Evolutionary conservation across 2,329 filamentous ascomycete species (phyloP).

Genomic region (Truncatella angustata): DNA sequence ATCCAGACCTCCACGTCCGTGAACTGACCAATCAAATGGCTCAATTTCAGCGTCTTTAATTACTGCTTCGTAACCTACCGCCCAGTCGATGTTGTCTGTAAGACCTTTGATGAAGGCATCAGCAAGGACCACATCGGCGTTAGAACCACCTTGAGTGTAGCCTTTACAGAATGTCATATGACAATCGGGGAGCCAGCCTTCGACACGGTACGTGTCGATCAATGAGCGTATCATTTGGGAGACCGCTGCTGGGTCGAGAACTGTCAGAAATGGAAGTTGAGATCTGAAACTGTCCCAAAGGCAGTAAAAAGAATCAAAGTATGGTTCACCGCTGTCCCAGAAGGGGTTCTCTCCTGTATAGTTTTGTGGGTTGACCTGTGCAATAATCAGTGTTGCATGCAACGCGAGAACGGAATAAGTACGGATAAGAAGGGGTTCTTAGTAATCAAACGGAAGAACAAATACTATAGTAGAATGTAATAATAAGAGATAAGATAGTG

Average conservation of each 20-base stretch:
- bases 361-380: constrained; percentile 71
- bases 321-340: constrained; percentile 65
- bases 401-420: too few species aligned
- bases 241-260: constrained; percentile 64
- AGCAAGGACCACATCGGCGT: constrained; percentile 67
- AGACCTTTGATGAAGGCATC: constrained; percentile 70
- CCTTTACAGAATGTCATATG: constrained; percentile 75
- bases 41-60: constrained; percentile 71
- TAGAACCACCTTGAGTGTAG: constrained; percentile 72
- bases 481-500: too few species aligned
- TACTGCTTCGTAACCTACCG: constrained; percentile 66
- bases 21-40: constrained; percentile 66
- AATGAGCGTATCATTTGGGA: constrained; percentile 67
- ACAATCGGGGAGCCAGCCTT: constrained; percentile 73
- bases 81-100: constrained; percentile 61
- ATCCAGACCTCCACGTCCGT: constrained; percentile 68
- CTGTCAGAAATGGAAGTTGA: constrained; percentile 66
- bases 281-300: constrained; percentile 72
- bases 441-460: too few species aligned
- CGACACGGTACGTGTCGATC: constrained; percentile 67
- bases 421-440: too few species aligned
- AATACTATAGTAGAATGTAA: too few species aligned
- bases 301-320: constrained; percentile 74
- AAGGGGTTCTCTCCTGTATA: constrained; percentile 71
- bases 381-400: too few species aligned